These are phyloP conservation scores for Sporothrix inflata DNA, from an alignment of 2,329 filamentous ascomycete genomes.

Conservation along the genomic window DNA sequence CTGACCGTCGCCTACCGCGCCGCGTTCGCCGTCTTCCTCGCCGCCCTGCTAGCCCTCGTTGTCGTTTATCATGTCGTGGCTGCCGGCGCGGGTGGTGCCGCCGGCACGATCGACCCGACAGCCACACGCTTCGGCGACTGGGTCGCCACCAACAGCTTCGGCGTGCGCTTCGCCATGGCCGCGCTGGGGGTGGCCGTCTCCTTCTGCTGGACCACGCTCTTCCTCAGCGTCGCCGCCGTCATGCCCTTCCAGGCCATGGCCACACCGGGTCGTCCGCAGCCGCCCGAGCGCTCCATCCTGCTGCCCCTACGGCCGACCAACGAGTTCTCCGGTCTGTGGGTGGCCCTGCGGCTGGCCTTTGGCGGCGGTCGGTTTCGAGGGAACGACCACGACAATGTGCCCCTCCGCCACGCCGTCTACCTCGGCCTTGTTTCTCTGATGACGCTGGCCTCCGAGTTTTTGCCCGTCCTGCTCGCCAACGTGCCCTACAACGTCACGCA, in stretches of 20 bases:
- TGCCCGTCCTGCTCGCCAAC: conserved; percentile 55
- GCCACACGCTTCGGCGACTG: conserved; percentile 39
- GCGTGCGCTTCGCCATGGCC: conserved; percentile 49
- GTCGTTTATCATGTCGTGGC: conserved; percentile 46
- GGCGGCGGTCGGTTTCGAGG: neutral
- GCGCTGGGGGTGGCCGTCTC: conserved; percentile 47
- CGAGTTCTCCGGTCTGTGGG: conserved; percentile 50
- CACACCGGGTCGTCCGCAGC: conserved; percentile 39
- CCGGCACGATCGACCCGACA: neutral
- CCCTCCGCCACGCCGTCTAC: conserved; percentile 37
- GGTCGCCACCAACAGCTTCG: conserved; percentile 48
- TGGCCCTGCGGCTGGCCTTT: conserved; percentile 38
- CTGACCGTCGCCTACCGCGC: conserved; percentile 44
- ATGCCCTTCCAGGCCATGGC: conserved; percentile 24
- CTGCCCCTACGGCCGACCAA: conserved; percentile 48
- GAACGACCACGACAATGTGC: neutral
- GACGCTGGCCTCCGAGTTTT: conserved; percentile 52
- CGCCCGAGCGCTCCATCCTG: conserved; percentile 45
- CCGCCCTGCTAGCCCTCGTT: conserved; percentile 43
- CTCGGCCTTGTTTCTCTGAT: conserved; percentile 47
- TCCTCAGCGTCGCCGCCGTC: conserved; percentile 40
- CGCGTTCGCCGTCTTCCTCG: conserved; percentile 40
- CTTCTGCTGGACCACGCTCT: conserved; percentile 48
- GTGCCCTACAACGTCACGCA: conserved; percentile 52
- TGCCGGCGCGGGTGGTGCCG: conserved; percentile 32